A percentile compares a stretch with the other conserved stretches of the same genome.
phyloP scores from a whole-genome alignment of 2,329 filamentous ascomycete genomes.

The Ophiostoma sp. region DNA sequence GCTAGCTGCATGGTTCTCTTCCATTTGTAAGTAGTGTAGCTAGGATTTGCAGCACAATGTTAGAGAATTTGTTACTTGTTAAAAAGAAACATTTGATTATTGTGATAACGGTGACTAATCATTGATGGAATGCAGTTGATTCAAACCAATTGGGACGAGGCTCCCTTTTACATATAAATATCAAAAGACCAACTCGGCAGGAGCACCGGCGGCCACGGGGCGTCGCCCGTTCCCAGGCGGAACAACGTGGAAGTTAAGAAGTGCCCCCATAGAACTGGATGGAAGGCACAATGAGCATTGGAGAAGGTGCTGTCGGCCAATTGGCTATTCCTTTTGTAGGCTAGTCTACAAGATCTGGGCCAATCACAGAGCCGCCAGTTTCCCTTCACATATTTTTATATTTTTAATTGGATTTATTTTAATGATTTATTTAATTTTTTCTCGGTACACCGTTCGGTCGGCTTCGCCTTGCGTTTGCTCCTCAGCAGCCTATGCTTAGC shows the following conservation, averaged over 20 bases:
- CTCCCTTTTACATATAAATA: not conserved
- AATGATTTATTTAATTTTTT: constrained; percentile 12
- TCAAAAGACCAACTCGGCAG: not conserved
- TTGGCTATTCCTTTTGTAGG: not conserved
- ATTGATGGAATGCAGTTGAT: not conserved
- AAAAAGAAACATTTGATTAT: too few species aligned
- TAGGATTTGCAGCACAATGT: not conserved
- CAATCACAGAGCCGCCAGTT: not conserved
- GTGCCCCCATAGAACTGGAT: constrained; percentile 24
- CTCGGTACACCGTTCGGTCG: constrained; percentile 1
- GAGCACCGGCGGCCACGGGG: not conserved
- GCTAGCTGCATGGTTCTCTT: constrained; percentile 9
- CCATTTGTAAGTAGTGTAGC: not conserved
- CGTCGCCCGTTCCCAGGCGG: not conserved
- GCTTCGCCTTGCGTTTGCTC: not conserved
- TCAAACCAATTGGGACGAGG: not conserved
- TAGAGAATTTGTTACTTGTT: not conserved
- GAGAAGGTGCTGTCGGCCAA: constrained; percentile 13
- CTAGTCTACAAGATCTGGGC: not conserved
- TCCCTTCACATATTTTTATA: not conserved
- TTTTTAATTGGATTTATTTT: not conserved
- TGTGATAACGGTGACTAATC: not conserved
- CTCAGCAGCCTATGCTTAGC: not conserved
- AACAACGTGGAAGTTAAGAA: constrained; percentile 2
- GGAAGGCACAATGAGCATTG: constrained; percentile 22